Evolutionary conservation across 73 alveolate genomes (phyloP).

Genomic region (Paramecium biaurelia): DNA sequence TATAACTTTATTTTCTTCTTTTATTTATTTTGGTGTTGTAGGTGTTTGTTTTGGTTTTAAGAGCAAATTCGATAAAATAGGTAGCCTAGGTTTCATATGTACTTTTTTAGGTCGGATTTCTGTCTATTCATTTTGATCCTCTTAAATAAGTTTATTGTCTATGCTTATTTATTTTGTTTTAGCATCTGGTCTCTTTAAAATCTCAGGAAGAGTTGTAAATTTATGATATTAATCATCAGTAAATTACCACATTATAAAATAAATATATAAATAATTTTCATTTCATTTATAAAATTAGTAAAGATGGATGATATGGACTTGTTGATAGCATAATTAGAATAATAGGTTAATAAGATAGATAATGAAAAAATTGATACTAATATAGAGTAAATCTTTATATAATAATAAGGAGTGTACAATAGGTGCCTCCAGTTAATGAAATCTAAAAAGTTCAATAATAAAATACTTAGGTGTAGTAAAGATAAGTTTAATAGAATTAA

Average conservation of each 20-base stretch:
- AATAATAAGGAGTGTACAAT: neutral
- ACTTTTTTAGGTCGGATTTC: neutral
- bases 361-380: neutral
- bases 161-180: neutral
- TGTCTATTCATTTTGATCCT: neutral
- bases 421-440: neutral
- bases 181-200: slow-evolving; percentile 11
- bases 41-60: neutral
- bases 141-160: neutral
- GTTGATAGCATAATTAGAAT: neutral
- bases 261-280: neutral
- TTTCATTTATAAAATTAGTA: neutral
- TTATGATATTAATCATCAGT: neutral
- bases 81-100: slow-evolving; percentile 22
- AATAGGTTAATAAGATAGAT: neutral
- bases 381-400: neutral
- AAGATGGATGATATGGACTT: neutral
- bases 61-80: neutral
- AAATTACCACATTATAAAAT: neutral
- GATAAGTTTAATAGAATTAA: neutral
- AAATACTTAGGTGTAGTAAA: neutral
- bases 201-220: slow-evolving; percentile 28
- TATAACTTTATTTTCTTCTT: neutral
- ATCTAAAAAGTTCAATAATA: neutral
- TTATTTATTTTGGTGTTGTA: neutral